Conservation (phyloP, 305 asterid genomes). For the Vinca major region DNA sequence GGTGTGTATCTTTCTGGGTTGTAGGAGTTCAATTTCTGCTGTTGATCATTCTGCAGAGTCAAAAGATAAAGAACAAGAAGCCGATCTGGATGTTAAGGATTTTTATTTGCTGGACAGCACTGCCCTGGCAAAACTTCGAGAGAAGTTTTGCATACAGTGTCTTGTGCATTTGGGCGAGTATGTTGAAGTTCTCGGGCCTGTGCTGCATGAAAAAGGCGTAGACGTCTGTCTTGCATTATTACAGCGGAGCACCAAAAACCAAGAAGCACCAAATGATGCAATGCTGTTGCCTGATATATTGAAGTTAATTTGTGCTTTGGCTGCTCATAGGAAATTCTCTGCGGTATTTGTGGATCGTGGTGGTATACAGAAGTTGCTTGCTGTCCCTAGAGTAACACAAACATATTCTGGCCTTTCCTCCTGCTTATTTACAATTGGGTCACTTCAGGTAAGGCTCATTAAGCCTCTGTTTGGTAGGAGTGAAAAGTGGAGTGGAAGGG, state of each 20-base stretch:
- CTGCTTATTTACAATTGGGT: conserved; percentile 86
- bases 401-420: conserved; percentile 83
- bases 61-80: conserved; percentile 45
- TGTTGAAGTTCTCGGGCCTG: conserved; percentile 99
- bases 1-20: conserved; percentile 13
- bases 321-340: conserved; percentile 95
- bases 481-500: too few relatives aligned
- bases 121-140: conserved; percentile 75
- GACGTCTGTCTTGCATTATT: conserved; percentile 86
- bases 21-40: conserved; percentile 42
- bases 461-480: too few relatives aligned
- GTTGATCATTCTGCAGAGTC: conserved; percentile 46
- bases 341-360: conserved; percentile 91
- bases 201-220: conserved; percentile 93
- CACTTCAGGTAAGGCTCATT: conserved; percentile 62
- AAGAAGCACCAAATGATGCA: conserved; percentile 43
- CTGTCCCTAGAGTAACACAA: conserved; percentile 62
- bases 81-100: conserved; percentile 54
- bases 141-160: conserved; percentile 89
- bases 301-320: conserved; percentile 85
- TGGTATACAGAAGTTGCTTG: conserved; percentile 86
- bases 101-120: conserved; percentile 48
- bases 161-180: conserved; percentile 87
- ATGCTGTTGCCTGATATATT: conserved; percentile 73
- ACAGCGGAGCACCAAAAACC: conserved; percentile 59